Evolutionary conservation across 2,329 filamentous ascomycete genomes (phyloP), one percentile per base, ranked within the genome.

Genomic region (Pyrenophora graminea): DNA sequence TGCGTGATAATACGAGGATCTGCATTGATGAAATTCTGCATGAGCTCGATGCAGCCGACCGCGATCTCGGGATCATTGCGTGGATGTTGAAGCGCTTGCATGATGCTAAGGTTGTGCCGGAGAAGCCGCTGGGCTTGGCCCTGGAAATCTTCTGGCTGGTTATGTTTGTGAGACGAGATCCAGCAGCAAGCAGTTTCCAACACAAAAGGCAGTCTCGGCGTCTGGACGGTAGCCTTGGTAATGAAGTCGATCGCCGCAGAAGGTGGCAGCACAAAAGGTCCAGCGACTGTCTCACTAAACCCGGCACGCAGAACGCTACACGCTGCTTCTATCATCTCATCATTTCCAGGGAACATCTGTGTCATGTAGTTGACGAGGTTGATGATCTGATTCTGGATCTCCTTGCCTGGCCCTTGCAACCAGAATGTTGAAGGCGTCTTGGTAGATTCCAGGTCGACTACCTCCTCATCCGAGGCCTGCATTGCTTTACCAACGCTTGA

Each of bases 191-290:
- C 87, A 3, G 87, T 89, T 48, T 84, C 85, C 25, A 94, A 82
- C 8, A 92, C 79, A 3, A 82, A 79, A 2, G 88, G 87, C 32
- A 90, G 78, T 39, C 88, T 80, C 10, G 87, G 86, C 8, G 83
- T 88, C n/a, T 81, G 75, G 32, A 82, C 73, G 1, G 74, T 77
- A 18, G 85, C 81, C 44, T 81, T 81, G 3, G 81, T 78, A 39
- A 94, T 79, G 67, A 89, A 88, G 36, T 84, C 79, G 9, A 85
- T 83, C n/a, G 89, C 83, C 56, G 85, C 79, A 0, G 80, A 75
- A 0, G 87, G 79, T 2, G 86, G 81, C 53, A 95, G 84, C 7
- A 92, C 89, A 62, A 94, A 93, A 1, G 89, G 88, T 0, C 90
- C 90, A 3, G 87, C 83, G 21, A 85, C 82, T 0, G 80, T 82